phyloP scores from a whole-genome alignment of 768 basidiomycete species.

The Leccinum olivaceopallidum region DNA sequence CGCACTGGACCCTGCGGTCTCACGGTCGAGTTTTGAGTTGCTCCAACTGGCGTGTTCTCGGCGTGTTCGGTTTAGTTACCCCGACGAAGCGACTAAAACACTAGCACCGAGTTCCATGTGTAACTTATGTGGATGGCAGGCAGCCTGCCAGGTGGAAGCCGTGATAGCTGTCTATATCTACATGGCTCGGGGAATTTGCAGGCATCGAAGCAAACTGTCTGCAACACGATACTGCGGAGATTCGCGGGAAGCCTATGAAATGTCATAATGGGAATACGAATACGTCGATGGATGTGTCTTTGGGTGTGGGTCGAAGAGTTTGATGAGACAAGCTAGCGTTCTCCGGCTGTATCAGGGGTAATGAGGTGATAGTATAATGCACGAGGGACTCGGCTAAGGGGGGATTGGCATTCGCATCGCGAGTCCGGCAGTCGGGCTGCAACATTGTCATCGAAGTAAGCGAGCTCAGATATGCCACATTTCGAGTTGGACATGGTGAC shows the following conservation, averaged over 20 bases:
- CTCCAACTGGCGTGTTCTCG: neutral
- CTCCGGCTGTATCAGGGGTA: constrained; percentile 9
- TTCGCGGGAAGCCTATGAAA: neutral
- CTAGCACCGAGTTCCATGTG: constrained; percentile 1
- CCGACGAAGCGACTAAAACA: constrained; percentile 4
- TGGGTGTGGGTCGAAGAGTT: neutral
- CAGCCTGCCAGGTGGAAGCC: neutral
- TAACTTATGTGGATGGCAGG: neutral
- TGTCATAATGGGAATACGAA: neutral
- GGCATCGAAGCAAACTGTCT: neutral
- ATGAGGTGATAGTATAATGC: constrained; percentile 8
- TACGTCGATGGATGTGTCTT: neutral
- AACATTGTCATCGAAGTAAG: constrained; percentile 11
- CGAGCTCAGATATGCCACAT: constrained; percentile 12
- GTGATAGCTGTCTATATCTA: neutral
- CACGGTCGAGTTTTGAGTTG: constrained; percentile 5
- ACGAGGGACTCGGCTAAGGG: neutral
- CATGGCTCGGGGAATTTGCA: neutral
- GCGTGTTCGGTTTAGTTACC: constrained; percentile 1
- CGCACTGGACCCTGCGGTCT: constrained; percentile 4
- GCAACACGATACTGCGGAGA: constrained; percentile 7
- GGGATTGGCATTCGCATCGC: constrained; percentile 4
- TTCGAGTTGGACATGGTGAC: constrained; percentile 12
- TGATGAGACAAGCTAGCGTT: neutral
- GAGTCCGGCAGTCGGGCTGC: constrained; percentile 1